These are phyloP conservation scores for Sphaceloma murrayae DNA, from an alignment of 2,329 filamentous ascomycete species.

Conservation along the genomic window DNA sequence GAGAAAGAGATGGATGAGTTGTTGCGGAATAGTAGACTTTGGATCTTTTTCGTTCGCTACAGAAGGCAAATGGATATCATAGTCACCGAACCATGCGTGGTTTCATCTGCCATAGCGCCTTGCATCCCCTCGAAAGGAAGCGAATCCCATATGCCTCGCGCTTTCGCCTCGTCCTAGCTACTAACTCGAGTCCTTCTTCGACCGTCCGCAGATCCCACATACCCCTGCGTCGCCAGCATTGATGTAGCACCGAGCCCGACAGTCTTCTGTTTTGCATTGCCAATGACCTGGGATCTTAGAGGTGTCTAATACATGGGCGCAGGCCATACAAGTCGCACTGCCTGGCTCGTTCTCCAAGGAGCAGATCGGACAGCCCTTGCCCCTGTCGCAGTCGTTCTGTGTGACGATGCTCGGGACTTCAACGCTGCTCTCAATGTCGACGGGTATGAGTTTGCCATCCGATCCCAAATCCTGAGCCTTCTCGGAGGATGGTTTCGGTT, in stretches of 20 bases:
- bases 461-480: not conserved
- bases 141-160: no score
- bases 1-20: no score
- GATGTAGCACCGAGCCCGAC: constrained; percentile 49
- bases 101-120: no score
- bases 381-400: constrained; percentile 13
- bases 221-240: constrained; percentile 61
- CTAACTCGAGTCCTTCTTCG: no score
- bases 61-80: no score
- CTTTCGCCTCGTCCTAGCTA: no score
- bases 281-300: constrained; percentile 49
- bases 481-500: not conserved
- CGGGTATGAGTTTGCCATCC: not conserved
- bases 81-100: no score
- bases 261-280: constrained; percentile 50
- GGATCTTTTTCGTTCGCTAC: no score
- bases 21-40: no score
- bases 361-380: constrained; percentile 54
- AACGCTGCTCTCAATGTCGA: constrained; percentile 2
- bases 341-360: constrained; percentile 52
- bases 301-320: constrained; percentile 58
- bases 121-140: no score
- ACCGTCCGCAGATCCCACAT: constrained; percentile 57
- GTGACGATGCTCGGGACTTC: constrained; percentile 15
- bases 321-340: constrained; percentile 55